Evolutionary conservation across 192 early-diverging fungal species (phyloP), one percentile per base, ranked within the genome.

Genomic region (Funneliformis mosseae): DNA sequence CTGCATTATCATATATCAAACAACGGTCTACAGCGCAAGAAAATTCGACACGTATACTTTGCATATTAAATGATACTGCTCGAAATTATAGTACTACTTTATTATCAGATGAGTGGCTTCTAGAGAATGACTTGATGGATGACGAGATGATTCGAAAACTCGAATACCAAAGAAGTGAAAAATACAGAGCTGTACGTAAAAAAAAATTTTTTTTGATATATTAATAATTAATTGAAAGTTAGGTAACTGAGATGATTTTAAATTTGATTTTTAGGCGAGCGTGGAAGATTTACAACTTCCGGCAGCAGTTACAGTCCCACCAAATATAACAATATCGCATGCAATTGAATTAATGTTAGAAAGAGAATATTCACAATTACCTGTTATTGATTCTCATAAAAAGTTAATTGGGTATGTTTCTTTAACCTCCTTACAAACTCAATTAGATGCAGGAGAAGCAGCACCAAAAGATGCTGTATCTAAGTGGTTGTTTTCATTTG

Each of bases 301-400:
- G 0, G 92, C 91, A 0, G 94, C 95, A 1, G 89, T 95, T 1
- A 89, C 92, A 18, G 89, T 96, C 8, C 80, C 88, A 16, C 89
- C 89, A 33, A 83, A 79, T 39, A 85, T 90, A 50, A 80, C 89
- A 3, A 83, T 94, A 25, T 86, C 88, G 1, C 84, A 88, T 14
- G 94, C 95, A 7, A 68, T 94, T 25, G 91, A 91, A 55, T 78
- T 95, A 77, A 96, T 96, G 95, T 48, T 90, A 28, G 89, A 92
- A 41, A 85, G 94, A 38, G 94, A 96, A 70, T 96, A 92, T 84
- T 96, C 95, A n/a, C 95, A 96, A 83, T 79, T 96, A 62, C 95
- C 94, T 0, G 94, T 96, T 3, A 86, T 94, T 42, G 87, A 89
- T 76, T 67, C 83, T 55, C 86, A 90, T 76, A 88, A 92, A 38